Evolutionary conservation across 2,329 filamentous ascomycete genomes (phyloP), one percentile per base, ranked within the genome.

Genomic region (Fusarium sp.): DNA sequence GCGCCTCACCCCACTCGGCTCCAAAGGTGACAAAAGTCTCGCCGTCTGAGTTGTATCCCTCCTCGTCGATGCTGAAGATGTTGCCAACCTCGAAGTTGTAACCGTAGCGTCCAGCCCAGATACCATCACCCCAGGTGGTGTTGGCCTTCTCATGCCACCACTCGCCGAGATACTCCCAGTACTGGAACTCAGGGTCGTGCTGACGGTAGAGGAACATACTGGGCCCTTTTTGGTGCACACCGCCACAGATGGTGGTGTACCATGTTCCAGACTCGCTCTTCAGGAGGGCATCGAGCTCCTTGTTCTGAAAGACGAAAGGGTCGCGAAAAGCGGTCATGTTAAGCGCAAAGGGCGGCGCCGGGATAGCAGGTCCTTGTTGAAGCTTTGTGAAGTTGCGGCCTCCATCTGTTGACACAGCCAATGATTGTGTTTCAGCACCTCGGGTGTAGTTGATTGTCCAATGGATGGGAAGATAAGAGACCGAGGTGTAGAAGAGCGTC

Each of bases 51-150:
- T 78, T 80, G 50, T 80, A 81, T 13, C 81, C 81, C 6, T 77
- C 56, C 20, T 76, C 72, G 17, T 81, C 77, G 4, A 84, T 68
- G 15, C 75, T 71, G 67, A 83, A 82, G 17, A 81, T 62, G 40
- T 83, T 83, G 20, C 64, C 74, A 13, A 82, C 79, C 66, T 84
- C 82, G 41, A 82, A 83, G 62, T 84, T 84, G 74, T 76, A 83
- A 1, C 79, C 79, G 66, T 75, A 81, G 2, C 75, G 71, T 3
- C 79, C 79, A 3, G 77, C 77, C 75, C 77, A 79, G 20, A 70
- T 47, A 10, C 77, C 77, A 22, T 72, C 68, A 4, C 76, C 77
- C 76, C 77, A 79, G 0, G 77, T 79, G 5, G 77, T 68, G 56
- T 79, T 79, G 19, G 74, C 75, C n/a, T 68, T 55, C 56, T 82